Percentiles rank a stretch among this genome's conserved stretches.
phyloP scores from a whole-genome alignment of 495 filamentous ascomycete genomes.

The Penicillium nucicola region DNA sequence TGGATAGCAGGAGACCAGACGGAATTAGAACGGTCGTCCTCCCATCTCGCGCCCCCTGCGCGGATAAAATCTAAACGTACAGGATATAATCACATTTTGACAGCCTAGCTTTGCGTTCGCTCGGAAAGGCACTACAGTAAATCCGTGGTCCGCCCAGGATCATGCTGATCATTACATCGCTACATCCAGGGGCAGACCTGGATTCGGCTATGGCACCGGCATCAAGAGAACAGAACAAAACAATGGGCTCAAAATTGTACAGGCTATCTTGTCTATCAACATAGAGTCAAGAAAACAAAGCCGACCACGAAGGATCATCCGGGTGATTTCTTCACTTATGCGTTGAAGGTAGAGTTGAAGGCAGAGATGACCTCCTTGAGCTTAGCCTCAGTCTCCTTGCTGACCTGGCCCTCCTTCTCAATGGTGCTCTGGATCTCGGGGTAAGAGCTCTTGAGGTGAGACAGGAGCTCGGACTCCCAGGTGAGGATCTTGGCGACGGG shows the following conservation, averaged over 20 bases:
- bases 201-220: slow-evolving; percentile 13
- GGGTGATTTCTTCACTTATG: slow-evolving; percentile 47
- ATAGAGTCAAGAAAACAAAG: slow-evolving; percentile 48
- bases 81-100: slow-evolving; percentile 50
- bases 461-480: slow-evolving; percentile 93
- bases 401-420: slow-evolving; percentile 92
- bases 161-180: slow-evolving; percentile 21
- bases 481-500: slow-evolving; percentile 81
- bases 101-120: slow-evolving; percentile 14
- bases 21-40: slow-evolving; percentile 24
- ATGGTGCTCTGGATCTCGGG: slow-evolving; percentile 79
- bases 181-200: slow-evolving; percentile 24
- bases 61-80: slow-evolving; percentile 49
- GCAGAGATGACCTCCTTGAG: slow-evolving; percentile 71
- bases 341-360: slow-evolving; percentile 93
- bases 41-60: slow-evolving; percentile 37
- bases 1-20: slow-evolving; percentile 30
- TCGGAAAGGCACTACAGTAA: slow-evolving; percentile 3
- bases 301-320: slow-evolving; percentile 32
- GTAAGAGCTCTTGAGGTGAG: slow-evolving; percentile 88
- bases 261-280: slow-evolving; percentile 54
- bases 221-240: slow-evolving; percentile 38
- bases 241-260: slow-evolving; percentile 53
- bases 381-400: slow-evolving; percentile 89
- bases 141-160: slow-evolving; percentile 14